Evolutionary conservation across 208 protist genomes (phyloP).

Genomic region (Crithidia fasciculata): DNA sequence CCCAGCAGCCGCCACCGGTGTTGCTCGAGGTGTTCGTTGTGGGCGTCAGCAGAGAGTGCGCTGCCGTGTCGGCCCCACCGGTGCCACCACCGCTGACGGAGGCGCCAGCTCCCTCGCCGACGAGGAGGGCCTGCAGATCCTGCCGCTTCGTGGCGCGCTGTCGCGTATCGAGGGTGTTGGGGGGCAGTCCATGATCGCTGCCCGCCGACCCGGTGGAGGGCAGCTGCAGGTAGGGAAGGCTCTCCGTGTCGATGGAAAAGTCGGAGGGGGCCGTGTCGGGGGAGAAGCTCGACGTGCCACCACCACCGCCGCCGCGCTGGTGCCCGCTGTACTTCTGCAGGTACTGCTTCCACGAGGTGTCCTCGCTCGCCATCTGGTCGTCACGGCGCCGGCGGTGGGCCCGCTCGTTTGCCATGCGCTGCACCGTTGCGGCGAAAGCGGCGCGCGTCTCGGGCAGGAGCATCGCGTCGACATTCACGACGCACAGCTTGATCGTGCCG

Average conservation of each 20-base stretch:
- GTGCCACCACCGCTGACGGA: background rate
- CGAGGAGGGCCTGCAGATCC: conserved; percentile 30
- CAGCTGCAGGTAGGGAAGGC: conserved; percentile 57
- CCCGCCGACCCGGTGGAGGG: conserved; percentile 43
- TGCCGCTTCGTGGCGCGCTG: conserved; percentile 75
- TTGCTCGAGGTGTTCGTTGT: conserved; percentile 20
- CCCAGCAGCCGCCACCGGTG: conserved; percentile 43
- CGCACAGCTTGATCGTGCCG: conserved; percentile 75
- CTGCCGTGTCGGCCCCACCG: background rate
- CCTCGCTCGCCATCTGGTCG: conserved; percentile 35
- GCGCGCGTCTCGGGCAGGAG: conserved; percentile 66
- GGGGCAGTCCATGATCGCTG: conserved; percentile 63
- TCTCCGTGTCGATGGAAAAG: conserved; percentile 62
- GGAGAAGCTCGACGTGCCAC: conserved; percentile 22
- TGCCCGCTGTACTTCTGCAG: conserved; percentile 48
- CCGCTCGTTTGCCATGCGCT: conserved; percentile 45
- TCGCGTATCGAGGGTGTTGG: conserved; percentile 72
- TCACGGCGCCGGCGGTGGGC: conserved; percentile 29
- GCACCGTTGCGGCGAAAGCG: conserved; percentile 52
- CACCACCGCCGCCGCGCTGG: background rate
- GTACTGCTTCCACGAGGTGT: conserved; percentile 78
- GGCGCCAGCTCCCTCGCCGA: conserved; percentile 1
- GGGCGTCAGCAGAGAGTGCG: conserved; percentile 6
- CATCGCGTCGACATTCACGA: conserved; percentile 65
- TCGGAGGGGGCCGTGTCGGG: conserved; percentile 40